Percentiles rank a stretch among this genome's conserved stretches.
Conservation (phyloP, 2,329 filamentous ascomycete genomes). For the Cladobotryum mycophilum region DNA sequence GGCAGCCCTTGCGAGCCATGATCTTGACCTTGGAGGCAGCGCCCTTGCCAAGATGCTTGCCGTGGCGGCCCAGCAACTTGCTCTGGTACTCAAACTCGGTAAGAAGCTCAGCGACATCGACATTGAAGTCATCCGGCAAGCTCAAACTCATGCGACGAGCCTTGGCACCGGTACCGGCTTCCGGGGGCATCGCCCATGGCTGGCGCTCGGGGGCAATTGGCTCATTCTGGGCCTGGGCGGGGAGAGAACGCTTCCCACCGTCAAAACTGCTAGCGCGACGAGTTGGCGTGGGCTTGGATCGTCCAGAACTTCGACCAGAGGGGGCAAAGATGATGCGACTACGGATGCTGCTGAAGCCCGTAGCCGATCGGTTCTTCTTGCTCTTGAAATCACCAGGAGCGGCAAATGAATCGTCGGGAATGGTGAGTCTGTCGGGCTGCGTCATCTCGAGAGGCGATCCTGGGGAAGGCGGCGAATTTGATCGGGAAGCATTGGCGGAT, state of each 20-base stretch:
- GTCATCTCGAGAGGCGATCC: conserved; percentile 39
- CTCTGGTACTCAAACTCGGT: conserved; percentile 65
- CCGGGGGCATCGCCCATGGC: conserved; percentile 57
- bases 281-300: conserved; percentile 13
- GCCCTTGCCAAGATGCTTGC: conserved; percentile 73
- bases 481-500: conserved; percentile 41
- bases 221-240: conserved; percentile 18
- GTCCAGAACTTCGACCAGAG: conserved; percentile 18
- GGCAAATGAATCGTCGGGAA: conserved; percentile 30
- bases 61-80: conserved; percentile 64
- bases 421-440: conserved; percentile 18
- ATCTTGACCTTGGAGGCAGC: conserved; percentile 76
- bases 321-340: conserved; percentile 43
- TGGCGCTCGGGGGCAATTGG: conserved; percentile 37
- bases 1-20: conserved; percentile 64
- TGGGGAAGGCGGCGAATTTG: conserved; percentile 46
- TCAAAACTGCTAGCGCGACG: conserved; percentile 47
- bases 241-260: conserved; percentile 24
- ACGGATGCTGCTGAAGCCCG: conserved; percentile 43
- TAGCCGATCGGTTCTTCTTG: conserved; percentile 46
- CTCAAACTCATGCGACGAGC: conserved; percentile 70
- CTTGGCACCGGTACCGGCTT: conserved; percentile 68
- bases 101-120: conserved; percentile 62
- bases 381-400: conserved; percentile 37
- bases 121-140: conserved; percentile 66